Evolutionary conservation across 495 filamentous ascomycete species (phyloP).

Genomic region (Pseudomonodictys pantanalensis): DNA sequence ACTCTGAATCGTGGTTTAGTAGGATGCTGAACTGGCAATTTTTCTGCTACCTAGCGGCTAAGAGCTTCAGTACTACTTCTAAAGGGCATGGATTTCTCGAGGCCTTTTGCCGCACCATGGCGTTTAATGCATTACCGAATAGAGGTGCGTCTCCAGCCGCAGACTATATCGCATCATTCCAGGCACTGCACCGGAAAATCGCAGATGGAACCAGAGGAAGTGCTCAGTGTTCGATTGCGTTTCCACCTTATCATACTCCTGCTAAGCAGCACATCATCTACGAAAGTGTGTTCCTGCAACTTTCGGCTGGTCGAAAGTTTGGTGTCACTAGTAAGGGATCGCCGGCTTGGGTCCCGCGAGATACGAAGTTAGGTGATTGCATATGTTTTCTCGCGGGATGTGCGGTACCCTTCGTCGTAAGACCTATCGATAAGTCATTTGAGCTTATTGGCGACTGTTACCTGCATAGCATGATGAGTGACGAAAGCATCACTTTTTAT

Average conservation of each 20-base stretch:
- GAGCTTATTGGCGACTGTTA: background rate
- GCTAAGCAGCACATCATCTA: background rate
- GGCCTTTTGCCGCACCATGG: background rate
- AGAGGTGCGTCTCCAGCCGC: background rate
- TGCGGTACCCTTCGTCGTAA: background rate
- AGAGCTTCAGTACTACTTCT: background rate
- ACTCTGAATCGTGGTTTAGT: background rate
- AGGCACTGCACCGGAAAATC: background rate
- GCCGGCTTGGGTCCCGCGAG: background rate
- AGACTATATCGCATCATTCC: background rate
- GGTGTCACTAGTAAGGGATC: background rate
- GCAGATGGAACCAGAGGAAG: background rate
- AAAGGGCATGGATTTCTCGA: background rate
- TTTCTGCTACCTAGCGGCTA: background rate
- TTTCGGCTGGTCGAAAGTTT: background rate
- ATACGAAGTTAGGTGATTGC: conserved; percentile 1
- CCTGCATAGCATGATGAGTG: background rate
- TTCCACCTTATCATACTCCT: background rate
- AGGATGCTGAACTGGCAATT: background rate
- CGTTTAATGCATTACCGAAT: background rate
- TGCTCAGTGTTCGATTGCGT: background rate
- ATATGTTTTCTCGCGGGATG: background rate
- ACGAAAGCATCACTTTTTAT: background rate
- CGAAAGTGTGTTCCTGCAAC: background rate
- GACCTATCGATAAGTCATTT: background rate